Conservation (phyloP, 164 flowering plant genomes). For the Chimonanthus praecox region DNA sequence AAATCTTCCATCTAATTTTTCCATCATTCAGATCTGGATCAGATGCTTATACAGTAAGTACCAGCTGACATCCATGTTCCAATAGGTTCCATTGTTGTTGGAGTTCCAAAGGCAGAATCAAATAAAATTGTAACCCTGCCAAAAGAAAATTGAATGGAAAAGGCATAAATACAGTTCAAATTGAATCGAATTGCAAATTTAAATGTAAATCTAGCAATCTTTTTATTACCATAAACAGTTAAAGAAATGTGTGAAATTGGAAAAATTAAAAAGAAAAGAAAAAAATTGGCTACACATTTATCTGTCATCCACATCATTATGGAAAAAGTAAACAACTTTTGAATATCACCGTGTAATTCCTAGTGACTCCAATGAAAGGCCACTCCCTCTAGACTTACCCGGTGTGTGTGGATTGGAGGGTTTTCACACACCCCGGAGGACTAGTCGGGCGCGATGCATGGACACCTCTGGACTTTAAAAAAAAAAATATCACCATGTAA, state of each 20-base stretch:
- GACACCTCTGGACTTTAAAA: too few species aligned
- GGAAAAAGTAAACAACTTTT: background rate
- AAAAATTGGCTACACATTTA: too few species aligned
- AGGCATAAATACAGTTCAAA: too few species aligned
- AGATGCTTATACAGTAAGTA: constrained; percentile 69
- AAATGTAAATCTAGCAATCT: background rate
- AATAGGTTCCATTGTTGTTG: background rate
- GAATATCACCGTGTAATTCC: background rate
- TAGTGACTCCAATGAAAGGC: too few species aligned
- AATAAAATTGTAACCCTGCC: background rate
- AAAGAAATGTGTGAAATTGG: background rate
- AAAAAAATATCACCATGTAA: too few species aligned
- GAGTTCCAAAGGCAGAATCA: background rate
- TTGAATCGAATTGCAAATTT: background rate
- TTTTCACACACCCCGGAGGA: too few species aligned
- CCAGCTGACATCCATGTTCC: background rate
- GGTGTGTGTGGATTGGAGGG: too few species aligned
- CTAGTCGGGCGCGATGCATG: too few species aligned
- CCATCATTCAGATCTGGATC: constrained; percentile 95
- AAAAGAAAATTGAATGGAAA: too few species aligned
- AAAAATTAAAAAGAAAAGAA: too few species aligned
- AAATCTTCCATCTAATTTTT: constrained; percentile 78
- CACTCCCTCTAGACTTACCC: too few species aligned
- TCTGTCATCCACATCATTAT: background rate
- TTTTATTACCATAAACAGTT: background rate